Conservation (phyloP, 495 filamentous ascomycete species). For the Aspergillus campestris region DNA sequence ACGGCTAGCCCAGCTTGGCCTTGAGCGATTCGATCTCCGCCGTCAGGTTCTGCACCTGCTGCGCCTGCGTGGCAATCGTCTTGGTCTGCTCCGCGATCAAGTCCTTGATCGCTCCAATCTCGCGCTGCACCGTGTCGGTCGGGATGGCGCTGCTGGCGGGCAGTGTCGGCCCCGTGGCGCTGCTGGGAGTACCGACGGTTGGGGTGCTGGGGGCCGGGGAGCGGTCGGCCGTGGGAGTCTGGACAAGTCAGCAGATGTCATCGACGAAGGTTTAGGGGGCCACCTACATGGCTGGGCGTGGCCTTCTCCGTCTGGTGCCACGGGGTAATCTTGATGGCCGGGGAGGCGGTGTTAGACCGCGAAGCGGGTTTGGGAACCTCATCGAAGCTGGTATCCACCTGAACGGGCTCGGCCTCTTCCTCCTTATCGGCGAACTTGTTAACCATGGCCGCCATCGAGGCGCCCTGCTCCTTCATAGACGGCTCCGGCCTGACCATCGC, state of each 20-base stretch:
- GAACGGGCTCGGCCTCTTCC: constrained; percentile 45
- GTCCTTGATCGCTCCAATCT: constrained; percentile 38
- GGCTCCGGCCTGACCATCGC: constrained; percentile 44
- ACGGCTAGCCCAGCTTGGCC: constrained; percentile 23
- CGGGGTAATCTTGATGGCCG: constrained; percentile 25
- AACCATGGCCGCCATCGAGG: constrained; percentile 74
- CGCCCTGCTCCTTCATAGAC: constrained; percentile 72
- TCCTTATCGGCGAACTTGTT: constrained; percentile 75
- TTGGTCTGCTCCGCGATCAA: constrained; percentile 39
- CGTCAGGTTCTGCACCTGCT: constrained; percentile 36
- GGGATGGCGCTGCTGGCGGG: constrained; percentile 10
- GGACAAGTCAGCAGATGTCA: constrained; percentile 1
- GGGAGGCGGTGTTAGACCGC: constrained; percentile 30
- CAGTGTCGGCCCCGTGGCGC: constrained; percentile 12
- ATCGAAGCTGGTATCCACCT: constrained; percentile 74
- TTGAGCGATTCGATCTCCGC: constrained; percentile 40
- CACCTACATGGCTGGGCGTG: constrained; percentile 13
- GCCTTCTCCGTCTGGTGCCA: constrained; percentile 27
- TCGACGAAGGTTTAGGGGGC: constrained; percentile 2
- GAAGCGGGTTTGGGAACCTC: constrained; percentile 62
- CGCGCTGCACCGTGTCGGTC: constrained; percentile 23
- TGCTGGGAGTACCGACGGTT: constrained; percentile 13
- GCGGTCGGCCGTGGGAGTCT: constrained; percentile 10
- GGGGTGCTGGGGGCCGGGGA: constrained; percentile 8
- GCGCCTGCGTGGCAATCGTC: constrained; percentile 35